Evolutionary conservation across 2,329 filamentous ascomycete genomes (phyloP), one percentile per base, ranked within the genome.

Genomic region (Pyrenochaeta sp.): DNA sequence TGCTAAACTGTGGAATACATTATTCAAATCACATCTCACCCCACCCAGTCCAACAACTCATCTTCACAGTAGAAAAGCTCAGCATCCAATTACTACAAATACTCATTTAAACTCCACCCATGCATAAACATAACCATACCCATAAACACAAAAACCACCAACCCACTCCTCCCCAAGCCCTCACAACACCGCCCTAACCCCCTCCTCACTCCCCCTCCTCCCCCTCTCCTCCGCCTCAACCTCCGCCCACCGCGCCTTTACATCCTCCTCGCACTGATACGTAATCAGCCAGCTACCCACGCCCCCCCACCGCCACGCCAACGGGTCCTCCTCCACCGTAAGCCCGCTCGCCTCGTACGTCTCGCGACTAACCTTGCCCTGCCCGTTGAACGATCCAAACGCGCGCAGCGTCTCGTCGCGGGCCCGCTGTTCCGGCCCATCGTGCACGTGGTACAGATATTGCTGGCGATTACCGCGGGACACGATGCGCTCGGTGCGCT

Each of bases 401-500:
- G 48, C 55, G 6, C 39, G 40, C 1, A 71, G 48, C 34, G 63
- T 46, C 3, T 35, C 27, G 57, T 86, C 83, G 1, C 83, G 71
- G 35, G 80, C 75, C 38, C 72, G 53, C 61, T 85, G 84, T 46
- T 81, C 79, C 0, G 71, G 63, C 0, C 83, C 84, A 48, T 87
- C 83, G 4, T 78, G 75, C 2, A 86, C 66, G 50, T 86, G 83
- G 39, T 85, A 86, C 1, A 86, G 72, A 56, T 79, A 77, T 55
- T 86, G 83, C 50, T 87, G 81, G 9, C 77, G 63, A n/a, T 82
- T 85, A 0, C 84, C 83, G 2, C 83, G 68, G 8, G 78, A 69
- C 0, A 87, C 84, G 0, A 87, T 77, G 50, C 74, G 79, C 31
- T 84, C 80, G 0, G 84, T 87, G 3, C 85, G 74, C 31, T 77